These are phyloP conservation scores for Linnemannia exigua DNA, from an alignment of 192 early-diverging fungal species.

Conservation along the genomic window DNA sequence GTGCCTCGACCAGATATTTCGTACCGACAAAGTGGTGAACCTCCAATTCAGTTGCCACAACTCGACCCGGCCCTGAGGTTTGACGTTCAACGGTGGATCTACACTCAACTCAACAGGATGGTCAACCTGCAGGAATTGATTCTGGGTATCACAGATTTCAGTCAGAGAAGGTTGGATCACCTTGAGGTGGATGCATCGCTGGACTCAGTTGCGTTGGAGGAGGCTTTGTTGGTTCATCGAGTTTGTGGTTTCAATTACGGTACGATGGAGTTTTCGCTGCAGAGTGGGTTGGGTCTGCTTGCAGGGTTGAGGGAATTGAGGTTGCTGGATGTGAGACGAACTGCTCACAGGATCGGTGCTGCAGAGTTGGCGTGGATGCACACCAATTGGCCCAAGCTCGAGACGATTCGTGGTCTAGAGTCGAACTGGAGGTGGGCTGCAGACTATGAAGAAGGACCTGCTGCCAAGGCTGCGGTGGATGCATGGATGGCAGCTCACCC, in stretches of 20 bases:
- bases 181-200: background rate
- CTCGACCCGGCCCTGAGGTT: background rate
- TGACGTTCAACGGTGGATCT: background rate
- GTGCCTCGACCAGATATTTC: background rate
- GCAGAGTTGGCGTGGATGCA: conserved; percentile 1
- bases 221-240: background rate
- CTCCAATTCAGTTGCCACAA: background rate
- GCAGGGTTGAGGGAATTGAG: background rate
- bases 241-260: background rate
- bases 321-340: background rate
- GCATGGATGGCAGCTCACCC: conserved; percentile 1
- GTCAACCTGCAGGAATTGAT: background rate
- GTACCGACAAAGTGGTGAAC: background rate
- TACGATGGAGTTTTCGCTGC: no score
- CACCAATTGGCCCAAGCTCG: background rate
- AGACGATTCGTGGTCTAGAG: background rate
- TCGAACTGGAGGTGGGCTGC: background rate
- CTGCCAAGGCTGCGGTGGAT: background rate
- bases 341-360: background rate
- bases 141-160: background rate
- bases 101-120: background rate
- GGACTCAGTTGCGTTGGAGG: background rate
- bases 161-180: background rate
- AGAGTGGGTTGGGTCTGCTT: no score
- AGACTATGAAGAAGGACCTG: background rate